A percentile compares a stretch with the other conserved stretches of the same genome.
Conservation (phyloP, 805 yeast species). For the Peterozyma xylosa region DNA sequence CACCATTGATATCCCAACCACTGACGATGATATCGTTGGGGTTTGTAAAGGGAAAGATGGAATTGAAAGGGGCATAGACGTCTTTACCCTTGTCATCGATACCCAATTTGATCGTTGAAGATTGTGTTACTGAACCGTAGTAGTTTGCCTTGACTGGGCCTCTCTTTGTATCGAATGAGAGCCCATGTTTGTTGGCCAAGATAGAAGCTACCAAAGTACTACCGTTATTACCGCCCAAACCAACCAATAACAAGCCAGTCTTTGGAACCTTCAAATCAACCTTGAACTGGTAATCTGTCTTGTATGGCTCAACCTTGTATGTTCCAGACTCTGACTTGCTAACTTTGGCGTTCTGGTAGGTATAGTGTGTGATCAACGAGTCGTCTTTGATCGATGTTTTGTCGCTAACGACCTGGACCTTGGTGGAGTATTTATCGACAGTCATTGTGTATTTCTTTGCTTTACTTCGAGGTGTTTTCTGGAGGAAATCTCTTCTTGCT, state of each 20-base stretch:
- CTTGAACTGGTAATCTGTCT: slow-evolving; percentile 75
- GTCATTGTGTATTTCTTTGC: slow-evolving; percentile 14
- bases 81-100: slow-evolving; percentile 77
- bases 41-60: slow-evolving; percentile 77
- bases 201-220: slow-evolving; percentile 81
- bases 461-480: too few relatives aligned
- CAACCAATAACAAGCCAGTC: slow-evolving; percentile 85
- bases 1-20: slow-evolving; percentile 90
- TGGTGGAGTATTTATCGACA: slow-evolving; percentile 23
- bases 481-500: too few relatives aligned
- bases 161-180: slow-evolving; percentile 74
- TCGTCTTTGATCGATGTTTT: slow-evolving; percentile 42
- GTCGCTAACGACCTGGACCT: slow-evolving; percentile 49
- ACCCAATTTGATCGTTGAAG: slow-evolving; percentile 86
- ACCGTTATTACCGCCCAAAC: slow-evolving; percentile 96
- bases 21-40: slow-evolving; percentile 88
- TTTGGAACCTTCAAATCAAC: slow-evolving; percentile 77
- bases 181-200: slow-evolving; percentile 74
- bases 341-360: slow-evolving; percentile 72
- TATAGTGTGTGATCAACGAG: slow-evolving; percentile 53
- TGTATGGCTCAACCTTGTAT: slow-evolving; percentile 61
- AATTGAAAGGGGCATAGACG: slow-evolving; percentile 87
- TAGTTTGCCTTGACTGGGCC: slow-evolving; percentile 71
- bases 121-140: slow-evolving; percentile 91
- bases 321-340: slow-evolving; percentile 42